phyloP scores from a whole-genome alignment of 2,329 filamentous ascomycete species.

The Diaporthe vexans region DNA sequence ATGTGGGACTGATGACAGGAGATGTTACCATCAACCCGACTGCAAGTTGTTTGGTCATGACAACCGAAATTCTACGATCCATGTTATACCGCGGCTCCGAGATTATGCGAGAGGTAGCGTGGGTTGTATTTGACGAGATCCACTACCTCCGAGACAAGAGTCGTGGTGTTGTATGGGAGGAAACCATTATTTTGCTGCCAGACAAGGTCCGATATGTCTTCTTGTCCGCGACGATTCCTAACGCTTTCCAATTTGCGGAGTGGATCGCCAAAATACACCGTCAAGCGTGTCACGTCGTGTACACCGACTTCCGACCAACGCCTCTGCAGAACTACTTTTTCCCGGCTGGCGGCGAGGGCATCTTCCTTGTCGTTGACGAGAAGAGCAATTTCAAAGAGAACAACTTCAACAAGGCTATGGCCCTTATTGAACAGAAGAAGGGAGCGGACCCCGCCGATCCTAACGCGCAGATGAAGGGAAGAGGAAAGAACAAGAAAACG shows the following conservation, averaged over 20 bases:
- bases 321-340: slow-evolving; percentile 99
- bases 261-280: slow-evolving; percentile 99
- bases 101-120: slow-evolving; percentile 99
- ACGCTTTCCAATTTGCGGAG: slow-evolving; percentile 98
- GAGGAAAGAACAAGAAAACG: slow-evolving; percentile 90
- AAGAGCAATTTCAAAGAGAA: slow-evolving; percentile 96
- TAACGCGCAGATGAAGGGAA: slow-evolving; percentile 85
- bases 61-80: slow-evolving; percentile 97
- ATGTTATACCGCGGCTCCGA: slow-evolving; percentile 99
- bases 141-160: slow-evolving; percentile 97
- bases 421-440: slow-evolving; percentile 87
- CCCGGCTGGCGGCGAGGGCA: slow-evolving; percentile 91
- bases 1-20: slow-evolving; percentile 98
- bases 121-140: slow-evolving; percentile 99
- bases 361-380: slow-evolving; percentile 95
- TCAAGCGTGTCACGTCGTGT: slow-evolving; percentile 98
- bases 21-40: slow-evolving; percentile 99
- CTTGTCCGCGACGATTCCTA: slow-evolving; percentile 96
- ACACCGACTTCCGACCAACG: slow-evolving; percentile 97
- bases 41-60: slow-evolving; percentile 98
- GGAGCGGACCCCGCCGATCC: slow-evolving; percentile 86
- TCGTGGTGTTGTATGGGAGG: slow-evolving; percentile 98
- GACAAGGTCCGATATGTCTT: slow-evolving; percentile 99
- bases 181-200: slow-evolving; percentile 96
- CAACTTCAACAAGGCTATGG: slow-evolving; percentile 98